Evolutionary conservation across 768 basidiomycete genomes (phyloP).

Genomic region (Daedalea quercina): DNA sequence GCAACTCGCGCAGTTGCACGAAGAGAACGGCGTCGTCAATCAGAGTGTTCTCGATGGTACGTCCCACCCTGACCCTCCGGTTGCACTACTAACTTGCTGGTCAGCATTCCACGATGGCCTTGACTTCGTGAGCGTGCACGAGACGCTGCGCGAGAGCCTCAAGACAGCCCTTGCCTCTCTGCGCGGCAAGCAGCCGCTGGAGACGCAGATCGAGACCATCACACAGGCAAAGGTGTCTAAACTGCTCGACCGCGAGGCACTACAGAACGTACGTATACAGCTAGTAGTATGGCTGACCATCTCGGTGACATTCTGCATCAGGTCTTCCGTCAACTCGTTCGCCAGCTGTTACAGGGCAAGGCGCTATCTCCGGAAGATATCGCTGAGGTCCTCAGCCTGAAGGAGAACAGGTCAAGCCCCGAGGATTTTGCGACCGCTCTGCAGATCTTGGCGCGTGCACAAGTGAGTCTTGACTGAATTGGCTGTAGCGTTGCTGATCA

Average conservation of each 20-base stretch:
- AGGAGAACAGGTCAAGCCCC: constrained; percentile 58
- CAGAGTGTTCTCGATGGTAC: constrained; percentile 52
- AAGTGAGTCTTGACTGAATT: constrained; percentile 28
- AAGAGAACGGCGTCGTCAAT: constrained; percentile 33
- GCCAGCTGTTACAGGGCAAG: constrained; percentile 66
- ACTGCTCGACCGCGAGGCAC: constrained; percentile 39
- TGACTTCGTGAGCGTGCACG: constrained; percentile 84
- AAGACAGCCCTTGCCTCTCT: constrained; percentile 37
- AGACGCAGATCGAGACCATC: constrained; percentile 62
- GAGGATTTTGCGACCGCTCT: constrained; percentile 67
- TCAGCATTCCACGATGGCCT: constrained; percentile 81
- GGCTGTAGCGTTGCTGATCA: background rate
- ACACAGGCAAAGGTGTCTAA: constrained; percentile 45
- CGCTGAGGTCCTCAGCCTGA: constrained; percentile 79
- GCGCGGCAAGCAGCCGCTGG: constrained; percentile 58
- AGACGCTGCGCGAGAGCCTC: constrained; percentile 59
- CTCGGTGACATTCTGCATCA: constrained; percentile 17
- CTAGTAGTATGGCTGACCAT: background rate
- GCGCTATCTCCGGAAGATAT: constrained; percentile 72
- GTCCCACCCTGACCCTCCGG: constrained; percentile 6
- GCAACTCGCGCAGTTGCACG: constrained; percentile 54
- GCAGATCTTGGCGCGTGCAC: constrained; percentile 51
- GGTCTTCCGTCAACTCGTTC: constrained; percentile 67
- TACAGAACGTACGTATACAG: constrained; percentile 36
- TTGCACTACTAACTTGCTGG: background rate